Conservation (phyloP, 345 rosid genomes). For the Populus alba region DNA sequence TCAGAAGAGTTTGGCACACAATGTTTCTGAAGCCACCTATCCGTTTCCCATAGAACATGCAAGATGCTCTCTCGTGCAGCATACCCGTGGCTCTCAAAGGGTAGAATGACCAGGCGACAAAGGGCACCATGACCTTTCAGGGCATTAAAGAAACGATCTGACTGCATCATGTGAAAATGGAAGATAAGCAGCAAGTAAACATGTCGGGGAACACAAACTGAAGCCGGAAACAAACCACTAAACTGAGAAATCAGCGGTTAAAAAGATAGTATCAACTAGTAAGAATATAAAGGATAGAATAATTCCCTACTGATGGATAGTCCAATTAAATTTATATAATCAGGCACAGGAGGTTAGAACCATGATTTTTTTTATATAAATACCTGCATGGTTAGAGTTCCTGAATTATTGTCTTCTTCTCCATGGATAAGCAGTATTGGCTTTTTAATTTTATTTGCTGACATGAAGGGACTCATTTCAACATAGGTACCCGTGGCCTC, state of each 20-base stretch:
- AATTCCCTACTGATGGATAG: conserved; percentile 1
- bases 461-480: conserved; percentile 97
- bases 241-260: conserved; percentile 1
- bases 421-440: conserved; percentile 96
- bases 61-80: conserved; percentile 91
- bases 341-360: background rate
- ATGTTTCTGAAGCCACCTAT: conserved; percentile 88
- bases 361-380: background rate
- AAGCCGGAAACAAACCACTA: conserved; percentile 9
- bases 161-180: conserved; percentile 44
- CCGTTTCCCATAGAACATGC: conserved; percentile 99
- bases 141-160: conserved; percentile 93
- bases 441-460: conserved; percentile 90
- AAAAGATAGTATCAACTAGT: background rate
- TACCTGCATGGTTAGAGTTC: conserved; percentile 99
- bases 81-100: conserved; percentile 97
- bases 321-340: background rate
- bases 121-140: conserved; percentile 95
- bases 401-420: conserved; percentile 95
- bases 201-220: background rate
- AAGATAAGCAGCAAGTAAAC: conserved; percentile 14
- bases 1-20: conserved; percentile 60
- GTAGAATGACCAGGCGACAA: conserved; percentile 82
- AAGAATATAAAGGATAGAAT: background rate
- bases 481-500: conserved; percentile 83